Evolutionary conservation across 768 basidiomycete species (phyloP), one percentile per base, ranked within the genome.

Genomic region (Hygrocybe punicea): DNA sequence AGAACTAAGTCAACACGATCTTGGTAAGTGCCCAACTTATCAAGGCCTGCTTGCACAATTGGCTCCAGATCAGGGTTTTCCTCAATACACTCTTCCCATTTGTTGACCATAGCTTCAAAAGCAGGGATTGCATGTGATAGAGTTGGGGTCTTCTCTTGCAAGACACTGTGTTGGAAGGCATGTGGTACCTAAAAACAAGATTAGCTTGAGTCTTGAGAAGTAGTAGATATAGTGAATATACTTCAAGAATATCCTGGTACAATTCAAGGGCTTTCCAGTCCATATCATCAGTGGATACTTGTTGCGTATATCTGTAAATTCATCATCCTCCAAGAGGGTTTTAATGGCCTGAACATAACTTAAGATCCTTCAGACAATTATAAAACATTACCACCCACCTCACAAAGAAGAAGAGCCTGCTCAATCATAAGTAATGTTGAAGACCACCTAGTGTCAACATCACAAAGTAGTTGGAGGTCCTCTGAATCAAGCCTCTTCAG

Each of bases 101-200:
- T 45, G 2, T 24, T 40, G 13, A 67, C 60, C 55, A 73, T 63
- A 3, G 60, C 55, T 3, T 65, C 50, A 53, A 70, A 73, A 7
- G 63, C 58, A 7, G 67, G 69, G 21, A 73, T 44, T 6, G 69
- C 65, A 40, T 67, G 37, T 13, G 63, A 62, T 0, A 71, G 58
- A 1, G 67, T 69, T 2, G 68, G 71, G 0, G 65, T 73, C 50
- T 67, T 65, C 35, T 73, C 66, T 17, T 58, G 55, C 3, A 66
- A 71, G 8, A 73, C 59, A 14, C 48, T 42, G 42, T 73, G 69
- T 55, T 73, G 71, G 47, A 73, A 71, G 4, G 67, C 67, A 61
- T 68, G 62, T 1, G 70, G 72, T 1, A 69, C 65, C 71, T 73
- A 24, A 11, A 56, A 25, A 34, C 10, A 7, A 14, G 14, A 33